Evolutionary conservation across 116 monocot genomes (phyloP).

Genomic region (Dioscorea cayenensis): DNA sequence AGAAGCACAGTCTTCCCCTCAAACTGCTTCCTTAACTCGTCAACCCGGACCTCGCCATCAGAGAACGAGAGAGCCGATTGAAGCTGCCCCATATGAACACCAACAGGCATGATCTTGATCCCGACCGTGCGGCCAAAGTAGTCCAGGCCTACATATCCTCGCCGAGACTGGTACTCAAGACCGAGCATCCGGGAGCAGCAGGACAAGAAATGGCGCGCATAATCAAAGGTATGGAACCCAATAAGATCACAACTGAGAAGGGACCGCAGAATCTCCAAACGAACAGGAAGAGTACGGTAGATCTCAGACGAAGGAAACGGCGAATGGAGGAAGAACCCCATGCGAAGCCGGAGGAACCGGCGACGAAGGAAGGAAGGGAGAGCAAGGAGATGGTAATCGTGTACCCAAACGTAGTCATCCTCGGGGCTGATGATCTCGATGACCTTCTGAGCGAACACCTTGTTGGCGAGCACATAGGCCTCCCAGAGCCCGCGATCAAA

Average conservation of each 20-base stretch:
- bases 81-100: conserved; percentile 65
- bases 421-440: conserved; percentile 70
- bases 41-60: conserved; percentile 30
- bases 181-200: conserved; percentile 67
- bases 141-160: conserved; percentile 63
- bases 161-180: conserved; percentile 60
- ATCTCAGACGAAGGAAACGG: conserved; percentile 74
- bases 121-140: conserved; percentile 63
- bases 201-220: conserved; percentile 68
- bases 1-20: conserved; percentile 47
- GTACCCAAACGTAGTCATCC: conserved; percentile 75
- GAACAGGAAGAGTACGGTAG: conserved; percentile 57
- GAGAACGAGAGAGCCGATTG: conserved; percentile 31
- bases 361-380: conserved; percentile 63
- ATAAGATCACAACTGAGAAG: conserved; percentile 64
- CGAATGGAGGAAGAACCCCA: conserved; percentile 68
- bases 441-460: conserved; percentile 56
- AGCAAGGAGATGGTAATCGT: conserved; percentile 76
- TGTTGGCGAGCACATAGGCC: conserved; percentile 67
- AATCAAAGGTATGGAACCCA: conserved; percentile 75
- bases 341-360: conserved; percentile 51
- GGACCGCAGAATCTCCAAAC: conserved; percentile 63
- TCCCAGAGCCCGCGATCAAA: conserved; percentile 59
- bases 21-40: conserved; percentile 36
- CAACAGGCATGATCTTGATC: conserved; percentile 72